Conservation (phyloP, 129 eudicot species). For the Flaveria brownii region DNA sequence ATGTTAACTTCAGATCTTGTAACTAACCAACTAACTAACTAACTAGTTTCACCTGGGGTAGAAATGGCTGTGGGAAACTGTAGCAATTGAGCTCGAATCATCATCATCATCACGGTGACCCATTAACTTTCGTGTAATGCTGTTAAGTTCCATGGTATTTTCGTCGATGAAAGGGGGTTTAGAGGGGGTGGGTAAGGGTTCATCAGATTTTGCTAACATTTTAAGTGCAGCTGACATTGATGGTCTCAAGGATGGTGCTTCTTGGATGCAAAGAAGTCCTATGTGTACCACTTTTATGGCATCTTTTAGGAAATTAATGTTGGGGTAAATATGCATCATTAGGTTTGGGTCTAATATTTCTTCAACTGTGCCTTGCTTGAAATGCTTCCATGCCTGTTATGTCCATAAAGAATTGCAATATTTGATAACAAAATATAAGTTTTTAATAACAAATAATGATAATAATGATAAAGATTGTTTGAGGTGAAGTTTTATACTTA, state of each 20-base stretch:
- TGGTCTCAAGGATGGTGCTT: conserved; percentile 58
- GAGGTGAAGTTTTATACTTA: conserved; percentile 31
- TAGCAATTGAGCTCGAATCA: conserved; percentile 49
- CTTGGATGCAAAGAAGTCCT: conserved; percentile 78
- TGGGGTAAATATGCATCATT: conserved; percentile 42
- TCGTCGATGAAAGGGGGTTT: conserved; percentile 71
- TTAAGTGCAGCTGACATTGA: conserved; percentile 54
- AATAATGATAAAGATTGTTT: not conserved
- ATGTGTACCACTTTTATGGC: conserved; percentile 52
- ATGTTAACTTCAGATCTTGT: not conserved
- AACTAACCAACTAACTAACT: not conserved
- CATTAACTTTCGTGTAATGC: conserved; percentile 27
- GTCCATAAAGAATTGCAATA: not conserved
- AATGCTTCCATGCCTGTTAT: conserved; percentile 76
- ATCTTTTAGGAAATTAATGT: conserved; percentile 29
- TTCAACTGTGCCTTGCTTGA: conserved; percentile 53
- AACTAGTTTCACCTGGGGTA: conserved; percentile 46
- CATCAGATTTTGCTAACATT: conserved; percentile 60
- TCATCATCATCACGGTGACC: conserved; percentile 18
- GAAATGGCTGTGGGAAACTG: conserved; percentile 56
- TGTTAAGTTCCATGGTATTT: conserved; percentile 56
- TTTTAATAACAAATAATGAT: not conserved
- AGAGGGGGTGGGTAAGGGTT: conserved; percentile 56
- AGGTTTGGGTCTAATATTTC: conserved; percentile 67
- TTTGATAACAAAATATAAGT: not conserved